Percentiles rank a stretch among this genome's conserved stretches.
These are phyloP conservation scores for Penicillium rolfsii DNA, from an alignment of 2,329 filamentous ascomycete species.

Conservation along the genomic window DNA sequence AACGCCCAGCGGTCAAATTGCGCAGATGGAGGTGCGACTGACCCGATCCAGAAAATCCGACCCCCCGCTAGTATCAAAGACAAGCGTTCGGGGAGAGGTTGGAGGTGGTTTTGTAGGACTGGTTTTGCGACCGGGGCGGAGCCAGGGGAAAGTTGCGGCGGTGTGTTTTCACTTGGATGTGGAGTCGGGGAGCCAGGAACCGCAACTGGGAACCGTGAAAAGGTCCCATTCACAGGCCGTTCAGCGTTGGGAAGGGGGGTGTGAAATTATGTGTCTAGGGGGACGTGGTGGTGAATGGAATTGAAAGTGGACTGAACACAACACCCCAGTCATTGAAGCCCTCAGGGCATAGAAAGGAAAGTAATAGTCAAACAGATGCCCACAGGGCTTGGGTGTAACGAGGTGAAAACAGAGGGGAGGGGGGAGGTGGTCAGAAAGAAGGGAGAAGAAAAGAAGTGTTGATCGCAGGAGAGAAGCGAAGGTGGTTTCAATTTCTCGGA, in stretches of 20 bases:
- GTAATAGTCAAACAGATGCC: constrained; percentile 13
- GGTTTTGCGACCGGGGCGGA: constrained; percentile 10
- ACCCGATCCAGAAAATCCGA: constrained; percentile 1
- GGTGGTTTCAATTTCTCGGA: constrained; percentile 25
- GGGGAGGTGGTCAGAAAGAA: constrained; percentile 17
- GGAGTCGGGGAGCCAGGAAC: constrained; percentile 33
- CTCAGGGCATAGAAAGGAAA: constrained; percentile 18
- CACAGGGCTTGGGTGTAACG: constrained; percentile 17
- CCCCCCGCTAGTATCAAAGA: constrained; percentile 15
- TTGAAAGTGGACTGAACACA: constrained; percentile 7
- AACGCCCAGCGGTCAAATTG: constrained; percentile 18
- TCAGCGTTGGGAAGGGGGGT: constrained; percentile 10
- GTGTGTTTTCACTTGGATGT: constrained; percentile 24
- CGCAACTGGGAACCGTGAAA: constrained; percentile 26
- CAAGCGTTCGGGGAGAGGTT: constrained; percentile 1
- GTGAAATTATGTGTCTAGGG: constrained; percentile 17
- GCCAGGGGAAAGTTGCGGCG: constrained; percentile 18
- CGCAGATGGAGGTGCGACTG: constrained; percentile 18
- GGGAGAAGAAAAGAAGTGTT: constrained; percentile 2
- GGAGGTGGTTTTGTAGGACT: constrained; percentile 6
- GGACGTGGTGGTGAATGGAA: constrained; percentile 8
- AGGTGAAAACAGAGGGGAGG: constrained; percentile 23
- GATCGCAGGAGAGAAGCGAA: constrained; percentile 17
- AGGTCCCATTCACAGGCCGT: constrained; percentile 24
- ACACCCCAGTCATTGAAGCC: constrained; percentile 14